Base-by-base conservation (phyloP, 495 filamentous ascomycete species). In the Penicillium samsonianum region DNA sequence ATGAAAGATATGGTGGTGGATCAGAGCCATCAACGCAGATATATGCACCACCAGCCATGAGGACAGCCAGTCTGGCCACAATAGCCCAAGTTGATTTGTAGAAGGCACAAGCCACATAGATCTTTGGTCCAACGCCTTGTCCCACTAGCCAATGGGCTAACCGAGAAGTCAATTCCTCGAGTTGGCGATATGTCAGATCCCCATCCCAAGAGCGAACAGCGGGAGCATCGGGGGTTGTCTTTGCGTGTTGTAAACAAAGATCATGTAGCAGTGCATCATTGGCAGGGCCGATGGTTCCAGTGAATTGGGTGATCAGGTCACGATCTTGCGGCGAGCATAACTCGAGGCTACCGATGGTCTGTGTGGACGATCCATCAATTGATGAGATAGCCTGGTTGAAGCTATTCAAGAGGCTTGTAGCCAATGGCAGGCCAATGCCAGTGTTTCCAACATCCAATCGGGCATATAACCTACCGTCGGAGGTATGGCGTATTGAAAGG, bases 1-100 rank as follows among this genome's bases (percentile, higher is more conserved):
- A 65, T 1, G 50, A 41, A 8, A 65, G 56, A 25, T 60, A 67
- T 7, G 50, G 38, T 4, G 65, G 74, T 5, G 84, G 82, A 31
- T 81, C 69, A 4, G 58, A 63, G 10, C 76, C 75, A 60, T 86
- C 82, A 5, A 87, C 67, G 3, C 74, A 74, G 8, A 84, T 75
- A 62, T 80, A 81, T 1, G 74, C 80, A 25, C 73, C 73, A 0
- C 73, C 72, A n/a, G 69, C 62, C 59, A 65, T 71, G 48, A 75
- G 51, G 16, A 75, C 62, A 3, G 59, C 70, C 7, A 73, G 59
- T 9, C 61, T 59, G 16, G 65, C 64, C 0, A 75, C 64, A 16
- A 72, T 61, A 12, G 67, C 60, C 69, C 69, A 75, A 2, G 57
- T 68, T 1, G 67, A 70, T 47, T 73, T 73, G 41, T 72, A 64